Conservation (phyloP, 2,329 filamentous ascomycete species). For the Calonectria leucothoes region DNA sequence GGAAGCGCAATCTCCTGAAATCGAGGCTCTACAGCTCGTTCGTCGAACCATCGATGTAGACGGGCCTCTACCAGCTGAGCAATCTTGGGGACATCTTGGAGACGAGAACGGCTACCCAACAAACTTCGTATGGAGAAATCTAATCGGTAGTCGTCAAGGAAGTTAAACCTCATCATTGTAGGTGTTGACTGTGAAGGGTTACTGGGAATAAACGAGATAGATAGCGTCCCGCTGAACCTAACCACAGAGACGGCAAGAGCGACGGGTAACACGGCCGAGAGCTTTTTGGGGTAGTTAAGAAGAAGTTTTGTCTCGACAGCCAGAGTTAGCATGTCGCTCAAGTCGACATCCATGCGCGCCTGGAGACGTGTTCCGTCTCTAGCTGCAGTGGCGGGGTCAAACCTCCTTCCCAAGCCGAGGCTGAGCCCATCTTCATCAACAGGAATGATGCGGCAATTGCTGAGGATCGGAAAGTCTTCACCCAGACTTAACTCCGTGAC, state of each 20-base stretch:
- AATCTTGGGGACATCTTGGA: constrained; percentile 91
- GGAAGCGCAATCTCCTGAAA: constrained; percentile 90
- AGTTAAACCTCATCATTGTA: constrained; percentile 94
- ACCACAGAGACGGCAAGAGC: constrained; percentile 92
- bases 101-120: constrained; percentile 80
- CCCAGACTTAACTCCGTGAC: constrained; percentile 94
- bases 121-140: constrained; percentile 86
- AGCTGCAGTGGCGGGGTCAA: constrained; percentile 63
- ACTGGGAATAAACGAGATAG: constrained; percentile 90
- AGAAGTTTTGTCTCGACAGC: constrained; percentile 94
- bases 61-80: constrained; percentile 84
- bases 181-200: constrained; percentile 76
- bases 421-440: constrained; percentile 82
- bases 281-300: constrained; percentile 92
- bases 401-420: constrained; percentile 62
- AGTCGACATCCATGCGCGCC: constrained; percentile 95
- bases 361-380: constrained; percentile 82
- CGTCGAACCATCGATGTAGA: constrained; percentile 88
- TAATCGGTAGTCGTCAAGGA: constrained; percentile 87
- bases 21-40: constrained; percentile 84
- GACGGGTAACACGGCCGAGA: constrained; percentile 90
- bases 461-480: constrained; percentile 98
- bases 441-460: constrained; percentile 95
- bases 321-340: constrained; percentile 95
- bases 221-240: constrained; percentile 93